These are phyloP conservation scores for Cordyceps militaris DNA, from an alignment of 2,329 filamentous ascomycete genomes.

Conservation along the genomic window DNA sequence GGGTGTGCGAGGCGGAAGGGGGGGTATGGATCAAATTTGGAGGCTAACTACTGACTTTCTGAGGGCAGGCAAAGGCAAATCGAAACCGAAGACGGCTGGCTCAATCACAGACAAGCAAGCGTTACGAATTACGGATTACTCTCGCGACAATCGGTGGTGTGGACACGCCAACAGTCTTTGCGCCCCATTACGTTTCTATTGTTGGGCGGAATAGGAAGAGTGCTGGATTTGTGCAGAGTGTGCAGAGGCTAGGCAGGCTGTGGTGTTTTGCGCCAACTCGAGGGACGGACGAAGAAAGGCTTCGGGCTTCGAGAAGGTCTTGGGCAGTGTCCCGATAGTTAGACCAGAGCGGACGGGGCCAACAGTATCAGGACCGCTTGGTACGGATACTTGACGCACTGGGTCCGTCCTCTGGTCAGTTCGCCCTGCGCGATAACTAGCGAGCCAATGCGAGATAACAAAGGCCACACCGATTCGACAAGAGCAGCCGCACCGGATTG, in stretches of 20 bases:
- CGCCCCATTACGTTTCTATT: neutral
- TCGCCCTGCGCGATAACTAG: neutral
- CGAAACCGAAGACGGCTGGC: neutral
- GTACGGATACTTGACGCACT: neutral
- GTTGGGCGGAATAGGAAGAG: neutral
- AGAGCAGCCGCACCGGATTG: neutral
- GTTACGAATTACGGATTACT: no score
- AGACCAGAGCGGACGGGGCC: neutral
- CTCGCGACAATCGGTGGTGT: neutral
- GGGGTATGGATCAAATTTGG: neutral
- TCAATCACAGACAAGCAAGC: neutral
- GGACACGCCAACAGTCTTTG: neutral
- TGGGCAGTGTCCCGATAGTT: neutral
- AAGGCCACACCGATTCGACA: neutral
- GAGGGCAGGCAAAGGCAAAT: neutral
- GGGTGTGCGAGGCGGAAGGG: neutral
- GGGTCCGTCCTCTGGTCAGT: neutral
- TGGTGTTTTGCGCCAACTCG: neutral
- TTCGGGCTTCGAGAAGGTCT: slow-evolving; percentile 1
- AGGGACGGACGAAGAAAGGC: neutral
- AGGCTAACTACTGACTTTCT: neutral
- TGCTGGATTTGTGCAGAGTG: no score
- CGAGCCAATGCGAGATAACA: neutral
- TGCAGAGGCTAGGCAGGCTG: neutral
- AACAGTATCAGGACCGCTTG: neutral